These are phyloP conservation scores for Crataegus laevigata DNA, from an alignment of 306 rosid species.

Conservation along the genomic window DNA sequence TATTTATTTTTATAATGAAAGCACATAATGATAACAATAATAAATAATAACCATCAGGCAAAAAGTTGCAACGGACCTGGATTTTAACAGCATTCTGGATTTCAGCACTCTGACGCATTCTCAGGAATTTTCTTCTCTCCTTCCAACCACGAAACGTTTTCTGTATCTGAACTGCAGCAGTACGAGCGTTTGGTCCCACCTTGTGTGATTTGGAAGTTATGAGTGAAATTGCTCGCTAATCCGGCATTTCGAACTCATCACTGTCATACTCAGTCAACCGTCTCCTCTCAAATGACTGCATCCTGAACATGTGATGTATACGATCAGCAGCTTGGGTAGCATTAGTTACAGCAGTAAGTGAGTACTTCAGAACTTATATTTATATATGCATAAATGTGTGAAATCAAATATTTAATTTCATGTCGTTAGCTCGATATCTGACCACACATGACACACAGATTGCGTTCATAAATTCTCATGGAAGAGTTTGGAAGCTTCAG, in stretches of 20 bases:
- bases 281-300: slow-evolving; percentile 78
- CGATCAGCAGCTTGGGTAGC: slow-evolving; percentile 86
- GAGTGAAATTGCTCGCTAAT: slow-evolving; percentile 49
- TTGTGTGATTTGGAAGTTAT: slow-evolving; percentile 40
- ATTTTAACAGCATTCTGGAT: no score
- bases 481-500: no score
- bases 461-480: no score
- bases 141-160: slow-evolving; percentile 89
- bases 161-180: slow-evolving; percentile 76
- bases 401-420: not conserved
- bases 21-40: not conserved
- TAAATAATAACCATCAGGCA: not conserved
- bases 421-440: no score
- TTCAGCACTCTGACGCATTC: slow-evolving; percentile 80
- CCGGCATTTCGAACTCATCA: slow-evolving; percentile 46
- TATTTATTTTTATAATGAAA: no score
- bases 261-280: slow-evolving; percentile 27
- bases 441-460: not conserved
- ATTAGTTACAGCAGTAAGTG: slow-evolving; percentile 74
- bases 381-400: slow-evolving; percentile 15
- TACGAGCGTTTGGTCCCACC: slow-evolving; percentile 41
- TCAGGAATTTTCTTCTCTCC: slow-evolving; percentile 77
- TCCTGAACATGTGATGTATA: slow-evolving; percentile 62
- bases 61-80: slow-evolving; percentile 44
- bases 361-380: slow-evolving; percentile 55